Evolutionary conservation across 352 stramenopile genomes (phyloP).

Genomic region (Globisporangium recalcitrans): DNA sequence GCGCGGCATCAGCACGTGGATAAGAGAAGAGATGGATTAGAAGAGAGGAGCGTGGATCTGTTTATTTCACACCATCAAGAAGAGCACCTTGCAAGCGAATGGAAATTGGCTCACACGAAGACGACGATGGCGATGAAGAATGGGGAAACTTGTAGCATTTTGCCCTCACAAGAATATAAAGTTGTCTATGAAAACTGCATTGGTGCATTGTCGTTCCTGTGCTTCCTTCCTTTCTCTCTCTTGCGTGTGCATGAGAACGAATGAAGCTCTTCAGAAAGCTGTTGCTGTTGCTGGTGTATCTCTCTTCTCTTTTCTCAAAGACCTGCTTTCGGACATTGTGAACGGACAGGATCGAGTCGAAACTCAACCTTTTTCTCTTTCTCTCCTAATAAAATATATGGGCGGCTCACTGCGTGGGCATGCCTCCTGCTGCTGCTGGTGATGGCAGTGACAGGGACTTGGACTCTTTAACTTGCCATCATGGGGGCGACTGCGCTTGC

Average conservation of each 20-base stretch:
- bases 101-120: background rate
- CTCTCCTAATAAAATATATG: conserved; percentile 12
- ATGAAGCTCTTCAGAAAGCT: background rate
- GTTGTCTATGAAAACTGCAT: conserved; percentile 11
- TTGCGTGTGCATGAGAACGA: background rate
- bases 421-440: too few species aligned
- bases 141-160: background rate
- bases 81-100: too few species aligned
- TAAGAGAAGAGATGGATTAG: conserved; percentile 83
- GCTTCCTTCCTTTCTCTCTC: background rate
- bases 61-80: too few species aligned
- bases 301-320: background rate
- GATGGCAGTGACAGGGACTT: background rate
- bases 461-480: conserved; percentile 10
- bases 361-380: background rate
- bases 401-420: background rate
- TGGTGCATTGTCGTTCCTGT: background rate
- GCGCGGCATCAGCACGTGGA: conserved; percentile 86
- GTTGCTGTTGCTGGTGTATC: background rate
- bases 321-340: background rate
- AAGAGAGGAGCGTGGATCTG: too few species aligned
- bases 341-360: background rate
- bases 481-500: conserved; percentile 10
- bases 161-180: conserved; percentile 11
- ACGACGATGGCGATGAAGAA: background rate